These are phyloP conservation scores for Gnomoniopsis sp. DNA, from an alignment of 2,329 filamentous ascomycete genomes.

Conservation along the genomic window DNA sequence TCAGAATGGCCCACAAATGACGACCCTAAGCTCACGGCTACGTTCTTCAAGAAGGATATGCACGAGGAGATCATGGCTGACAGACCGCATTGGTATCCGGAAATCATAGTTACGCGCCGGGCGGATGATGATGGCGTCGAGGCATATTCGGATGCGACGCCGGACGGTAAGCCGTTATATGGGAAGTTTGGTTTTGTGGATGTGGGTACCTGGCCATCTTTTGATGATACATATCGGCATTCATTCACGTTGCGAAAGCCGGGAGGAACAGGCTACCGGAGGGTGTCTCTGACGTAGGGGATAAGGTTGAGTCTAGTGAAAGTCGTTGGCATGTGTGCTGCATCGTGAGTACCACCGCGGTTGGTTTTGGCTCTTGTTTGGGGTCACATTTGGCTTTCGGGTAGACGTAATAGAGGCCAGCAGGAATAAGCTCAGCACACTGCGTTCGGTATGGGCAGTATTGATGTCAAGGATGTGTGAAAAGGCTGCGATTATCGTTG, in stretches of 20 bases:
- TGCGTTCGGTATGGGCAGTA: too few relatives aligned
- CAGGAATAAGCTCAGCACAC: too few relatives aligned
- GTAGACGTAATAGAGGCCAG: too few relatives aligned
- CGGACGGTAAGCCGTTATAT: constrained; percentile 44
- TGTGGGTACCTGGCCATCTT: constrained; percentile 33
- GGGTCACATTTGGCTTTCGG: too few relatives aligned
- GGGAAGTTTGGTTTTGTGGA: constrained; percentile 42
- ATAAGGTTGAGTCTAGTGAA: not conserved
- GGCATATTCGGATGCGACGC: constrained; percentile 50
- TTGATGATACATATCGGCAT: constrained; percentile 30
- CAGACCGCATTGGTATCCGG: constrained; percentile 46
- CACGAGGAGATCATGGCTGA: constrained; percentile 36
- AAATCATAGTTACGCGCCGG: constrained; percentile 41
- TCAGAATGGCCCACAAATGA: constrained; percentile 38
- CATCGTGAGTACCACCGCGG: too few relatives aligned
- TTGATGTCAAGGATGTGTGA: too few relatives aligned
- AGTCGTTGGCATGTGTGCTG: too few relatives aligned
- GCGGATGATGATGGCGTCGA: constrained; percentile 41
- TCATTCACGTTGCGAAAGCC: constrained; percentile 33
- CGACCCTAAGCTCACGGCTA: constrained; percentile 31
- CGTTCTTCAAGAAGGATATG: constrained; percentile 36
- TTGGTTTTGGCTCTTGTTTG: too few relatives aligned
- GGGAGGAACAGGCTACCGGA: too few relatives aligned
- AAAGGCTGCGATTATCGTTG: too few relatives aligned
- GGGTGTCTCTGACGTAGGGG: not conserved